Percentiles rank a stretch among this genome's conserved stretches.
Conservation (phyloP, 495 filamentous ascomycete genomes). For the Aspergillus coremiiformis region DNA sequence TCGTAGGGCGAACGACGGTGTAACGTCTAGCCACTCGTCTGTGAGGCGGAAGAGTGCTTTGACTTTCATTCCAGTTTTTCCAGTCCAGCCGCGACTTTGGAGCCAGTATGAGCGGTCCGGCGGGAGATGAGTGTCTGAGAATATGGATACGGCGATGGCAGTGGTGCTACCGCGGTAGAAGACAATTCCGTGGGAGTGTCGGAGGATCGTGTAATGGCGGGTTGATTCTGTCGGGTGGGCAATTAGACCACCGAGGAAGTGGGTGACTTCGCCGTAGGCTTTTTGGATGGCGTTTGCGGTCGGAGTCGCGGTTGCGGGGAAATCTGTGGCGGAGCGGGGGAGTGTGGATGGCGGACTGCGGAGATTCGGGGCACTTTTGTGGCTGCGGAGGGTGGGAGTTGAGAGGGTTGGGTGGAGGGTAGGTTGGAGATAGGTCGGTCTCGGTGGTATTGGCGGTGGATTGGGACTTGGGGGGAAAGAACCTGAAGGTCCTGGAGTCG, state of each 20-base stretch:
- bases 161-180: slow-evolving; percentile 58
- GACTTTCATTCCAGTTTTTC: slow-evolving; percentile 59
- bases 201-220: slow-evolving; percentile 58
- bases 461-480: not conserved
- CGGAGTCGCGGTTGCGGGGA: not conserved
- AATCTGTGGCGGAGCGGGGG: not conserved
- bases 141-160: slow-evolving; percentile 53
- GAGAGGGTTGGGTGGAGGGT: not conserved
- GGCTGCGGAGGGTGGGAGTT: not conserved
- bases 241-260: slow-evolving; percentile 58
- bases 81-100: slow-evolving; percentile 58
- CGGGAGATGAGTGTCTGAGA: slow-evolving; percentile 50
- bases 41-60: slow-evolving; percentile 51
- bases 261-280: slow-evolving; percentile 48
- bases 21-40: slow-evolving; percentile 57
- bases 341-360: not conserved
- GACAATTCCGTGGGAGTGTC: slow-evolving; percentile 55
- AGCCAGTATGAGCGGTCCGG: slow-evolving; percentile 54
- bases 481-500: not conserved
- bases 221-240: slow-evolving; percentile 55
- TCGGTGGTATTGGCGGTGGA: not conserved
- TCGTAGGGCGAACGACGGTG: slow-evolving; percentile 42
- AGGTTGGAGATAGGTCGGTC: not conserved
- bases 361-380: not conserved
- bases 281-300: slow-evolving; percentile 20